A percentile compares a stretch with the other conserved stretches of the same genome.
Evolutionary conservation across 345 rosid genomes (phyloP).

Genomic region (Camelina hispida): DNA sequence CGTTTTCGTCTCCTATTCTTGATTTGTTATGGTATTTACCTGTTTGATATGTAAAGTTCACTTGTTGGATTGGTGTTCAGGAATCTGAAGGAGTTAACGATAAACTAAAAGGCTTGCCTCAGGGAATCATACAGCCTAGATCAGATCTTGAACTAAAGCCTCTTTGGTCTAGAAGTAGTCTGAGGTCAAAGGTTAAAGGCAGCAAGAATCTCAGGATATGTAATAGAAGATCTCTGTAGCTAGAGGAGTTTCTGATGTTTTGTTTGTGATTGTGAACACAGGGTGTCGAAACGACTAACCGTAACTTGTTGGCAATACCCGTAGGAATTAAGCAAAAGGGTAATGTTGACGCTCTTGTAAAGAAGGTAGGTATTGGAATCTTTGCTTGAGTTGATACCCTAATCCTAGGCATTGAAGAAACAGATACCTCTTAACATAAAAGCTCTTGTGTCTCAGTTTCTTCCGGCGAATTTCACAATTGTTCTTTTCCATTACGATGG

Average conservation of each 20-base stretch:
- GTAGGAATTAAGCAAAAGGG: conserved; percentile 90
- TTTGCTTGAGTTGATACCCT: conserved; percentile 21
- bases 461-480: conserved; percentile 81
- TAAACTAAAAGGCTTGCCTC: conserved; percentile 65
- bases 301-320: conserved; percentile 80
- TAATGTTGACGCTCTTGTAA: conserved; percentile 71
- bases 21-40: neutral
- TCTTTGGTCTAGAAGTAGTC: conserved; percentile 77
- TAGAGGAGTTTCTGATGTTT: conserved; percentile 15
- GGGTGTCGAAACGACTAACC: conserved; percentile 50
- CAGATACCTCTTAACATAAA: conserved; percentile 38
- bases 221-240: neutral
- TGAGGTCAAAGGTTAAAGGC: conserved; percentile 71
- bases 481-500: conserved; percentile 97
- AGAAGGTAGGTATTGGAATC: conserved; percentile 66
- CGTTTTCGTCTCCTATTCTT: neutral
- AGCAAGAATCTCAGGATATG: conserved; percentile 4
- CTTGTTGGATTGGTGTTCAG: conserved; percentile 45
- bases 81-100: conserved; percentile 51
- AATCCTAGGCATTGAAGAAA: conserved; percentile 18
- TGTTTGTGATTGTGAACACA: conserved; percentile 36
- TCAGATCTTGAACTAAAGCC: conserved; percentile 91
- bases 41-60: conserved; percentile 2
- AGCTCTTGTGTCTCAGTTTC: conserved; percentile 79
- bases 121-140: conserved; percentile 65